Percentiles rank a stretch among this genome's conserved stretches.
Conservation (phyloP, 768 basidiomycete species). For the Gloeostereum incarnatum region DNA sequence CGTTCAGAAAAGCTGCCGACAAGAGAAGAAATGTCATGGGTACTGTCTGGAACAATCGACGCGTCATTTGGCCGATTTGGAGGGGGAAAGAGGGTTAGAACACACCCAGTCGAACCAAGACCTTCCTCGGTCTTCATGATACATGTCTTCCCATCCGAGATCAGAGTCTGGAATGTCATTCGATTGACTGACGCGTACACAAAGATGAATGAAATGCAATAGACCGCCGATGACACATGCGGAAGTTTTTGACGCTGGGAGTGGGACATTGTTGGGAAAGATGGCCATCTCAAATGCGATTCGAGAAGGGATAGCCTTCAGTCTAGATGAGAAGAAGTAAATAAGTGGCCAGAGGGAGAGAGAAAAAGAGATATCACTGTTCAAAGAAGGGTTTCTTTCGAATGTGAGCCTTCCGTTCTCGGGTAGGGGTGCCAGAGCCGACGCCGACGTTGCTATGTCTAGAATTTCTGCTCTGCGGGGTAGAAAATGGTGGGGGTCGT, state of each 20-base stretch:
- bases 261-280: conserved; percentile 74
- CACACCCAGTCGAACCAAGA: conserved; percentile 80
- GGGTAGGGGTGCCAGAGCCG: conserved; percentile 25
- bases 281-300: conserved; percentile 74
- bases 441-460: conserved; percentile 28
- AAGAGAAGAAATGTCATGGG: conserved; percentile 53
- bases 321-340: conserved; percentile 24
- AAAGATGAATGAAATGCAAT: conserved; percentile 63
- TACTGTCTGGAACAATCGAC: conserved; percentile 45
- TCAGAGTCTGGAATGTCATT: conserved; percentile 55
- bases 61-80: conserved; percentile 1
- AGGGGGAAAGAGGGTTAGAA: conserved; percentile 9
- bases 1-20: conserved; percentile 44
- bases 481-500: conserved; percentile 64
- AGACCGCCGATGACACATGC: conserved; percentile 56
- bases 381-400: conserved; percentile 59
- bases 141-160: conserved; percentile 72
- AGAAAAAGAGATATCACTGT: conserved; percentile 29
- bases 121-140: conserved; percentile 50
- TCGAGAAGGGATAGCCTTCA: conserved; percentile 56
- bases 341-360: not conserved
- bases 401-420: conserved; percentile 48
- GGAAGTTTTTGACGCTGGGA: conserved; percentile 56
- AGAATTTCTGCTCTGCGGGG: conserved; percentile 41
- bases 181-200: conserved; percentile 49